Conservation (phyloP, 148 eudicot genomes). For the Linanthus parryae region DNA sequence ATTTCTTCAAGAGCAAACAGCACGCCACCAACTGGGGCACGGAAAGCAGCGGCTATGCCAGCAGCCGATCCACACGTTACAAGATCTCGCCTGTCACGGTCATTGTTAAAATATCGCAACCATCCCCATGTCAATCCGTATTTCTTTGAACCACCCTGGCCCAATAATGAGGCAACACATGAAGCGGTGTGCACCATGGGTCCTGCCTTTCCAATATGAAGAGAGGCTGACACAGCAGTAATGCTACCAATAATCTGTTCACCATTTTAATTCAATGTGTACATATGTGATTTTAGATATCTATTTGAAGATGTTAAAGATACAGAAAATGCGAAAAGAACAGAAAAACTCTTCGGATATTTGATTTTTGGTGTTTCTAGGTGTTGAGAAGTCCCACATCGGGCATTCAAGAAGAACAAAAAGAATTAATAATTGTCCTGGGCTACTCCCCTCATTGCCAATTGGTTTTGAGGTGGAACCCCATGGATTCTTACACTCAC, state of each 20-base stretch:
- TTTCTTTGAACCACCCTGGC: conserved; percentile 86
- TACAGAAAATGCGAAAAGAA: too few relatives aligned
- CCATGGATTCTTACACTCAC: too few relatives aligned
- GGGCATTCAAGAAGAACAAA: too few relatives aligned
- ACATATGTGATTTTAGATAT: background rate
- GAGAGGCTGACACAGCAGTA: conserved; percentile 78
- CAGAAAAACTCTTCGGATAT: too few relatives aligned
- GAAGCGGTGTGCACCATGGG: conserved; percentile 92
- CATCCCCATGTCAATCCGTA: conserved; percentile 72
- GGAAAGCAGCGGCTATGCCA: conserved; percentile 95
- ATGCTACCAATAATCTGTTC: conserved; percentile 81
- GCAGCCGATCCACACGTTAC: conserved; percentile 93
- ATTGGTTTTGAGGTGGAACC: too few relatives aligned
- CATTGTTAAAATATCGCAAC: conserved; percentile 75
- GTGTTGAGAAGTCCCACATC: too few relatives aligned
- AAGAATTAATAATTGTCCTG: too few relatives aligned
- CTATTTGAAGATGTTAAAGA: too few relatives aligned
- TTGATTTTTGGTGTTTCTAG: too few relatives aligned
- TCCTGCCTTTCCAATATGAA: conserved; percentile 86
- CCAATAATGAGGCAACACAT: conserved; percentile 61
- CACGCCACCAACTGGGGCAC: conserved; percentile 96
- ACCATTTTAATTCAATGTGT: conserved; percentile 8
- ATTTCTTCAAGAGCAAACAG: conserved; percentile 95
- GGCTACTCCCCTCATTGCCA: too few relatives aligned
- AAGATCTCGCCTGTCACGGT: conserved; percentile 84